phyloP scores from a whole-genome alignment of 257 asterid genomes.

The Solanum tarijense region DNA sequence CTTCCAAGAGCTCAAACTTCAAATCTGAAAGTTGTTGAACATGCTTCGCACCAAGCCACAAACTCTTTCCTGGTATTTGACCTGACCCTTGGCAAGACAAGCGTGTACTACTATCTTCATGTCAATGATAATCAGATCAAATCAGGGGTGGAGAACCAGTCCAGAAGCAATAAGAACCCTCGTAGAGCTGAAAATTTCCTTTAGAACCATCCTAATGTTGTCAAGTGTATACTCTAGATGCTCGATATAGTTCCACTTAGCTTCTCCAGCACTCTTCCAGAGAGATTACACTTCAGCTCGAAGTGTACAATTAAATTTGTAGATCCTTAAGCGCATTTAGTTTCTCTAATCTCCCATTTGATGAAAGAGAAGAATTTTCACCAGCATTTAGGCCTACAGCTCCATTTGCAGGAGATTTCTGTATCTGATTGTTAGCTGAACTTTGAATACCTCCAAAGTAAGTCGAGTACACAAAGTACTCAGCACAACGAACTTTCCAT shows the following conservation, averaged over 20 bases:
- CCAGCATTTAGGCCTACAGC: constrained; percentile 18
- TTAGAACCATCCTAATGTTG: not conserved
- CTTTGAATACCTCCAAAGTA: constrained; percentile 69
- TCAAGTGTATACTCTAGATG: not conserved
- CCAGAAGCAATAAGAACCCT: not conserved
- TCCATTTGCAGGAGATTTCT: constrained; percentile 43
- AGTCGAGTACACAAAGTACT: constrained; percentile 57
- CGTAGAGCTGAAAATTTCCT: not conserved
- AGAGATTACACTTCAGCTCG: constrained; percentile 6
- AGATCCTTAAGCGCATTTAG: constrained; percentile 45
- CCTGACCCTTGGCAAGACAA: not conserved
- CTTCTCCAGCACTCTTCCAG: not conserved
- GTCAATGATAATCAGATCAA: not conserved
- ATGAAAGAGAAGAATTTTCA: constrained; percentile 16
- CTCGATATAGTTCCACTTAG: not conserved
- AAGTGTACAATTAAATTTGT: constrained; percentile 24
- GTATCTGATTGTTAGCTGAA: constrained; percentile 43
- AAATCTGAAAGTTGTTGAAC: not conserved
- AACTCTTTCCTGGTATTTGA: not conserved
- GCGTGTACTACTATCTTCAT: not conserved
- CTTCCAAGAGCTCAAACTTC: not conserved
- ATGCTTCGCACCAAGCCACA: not conserved
- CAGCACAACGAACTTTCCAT: constrained; percentile 78
- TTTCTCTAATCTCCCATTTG: constrained; percentile 59
- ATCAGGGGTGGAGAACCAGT: not conserved